These are phyloP conservation scores for Pythium guiyangense DNA, from an alignment of 352 stramenopile genomes.

Conservation along the genomic window DNA sequence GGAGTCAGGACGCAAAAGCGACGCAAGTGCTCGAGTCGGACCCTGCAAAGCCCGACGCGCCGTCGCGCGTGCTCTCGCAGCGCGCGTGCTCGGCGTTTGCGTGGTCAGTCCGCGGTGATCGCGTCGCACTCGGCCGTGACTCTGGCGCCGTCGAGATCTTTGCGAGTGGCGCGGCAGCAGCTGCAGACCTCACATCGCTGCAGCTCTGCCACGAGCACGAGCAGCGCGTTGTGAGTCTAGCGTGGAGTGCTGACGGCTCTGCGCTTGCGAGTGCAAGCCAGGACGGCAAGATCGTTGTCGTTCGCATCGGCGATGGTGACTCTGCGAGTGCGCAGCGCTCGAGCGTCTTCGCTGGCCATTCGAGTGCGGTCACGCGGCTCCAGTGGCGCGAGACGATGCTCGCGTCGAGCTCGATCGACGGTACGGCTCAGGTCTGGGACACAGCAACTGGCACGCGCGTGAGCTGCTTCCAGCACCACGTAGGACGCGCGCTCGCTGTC, in stretches of 20 bases:
- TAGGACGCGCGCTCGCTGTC: conserved; percentile 48
- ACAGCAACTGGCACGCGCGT: conserved; percentile 12
- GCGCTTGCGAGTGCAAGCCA: conserved; percentile 44
- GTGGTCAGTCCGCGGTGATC: conserved; percentile 18
- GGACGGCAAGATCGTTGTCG: conserved; percentile 56
- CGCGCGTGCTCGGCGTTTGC: conserved; percentile 22
- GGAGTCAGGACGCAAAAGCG: conserved; percentile 33
- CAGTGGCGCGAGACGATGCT: conserved; percentile 35
- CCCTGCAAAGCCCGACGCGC: conserved; percentile 19
- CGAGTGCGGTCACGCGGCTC: conserved; percentile 37
- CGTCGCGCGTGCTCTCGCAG: conserved; percentile 17
- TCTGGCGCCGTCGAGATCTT: conserved; percentile 49
- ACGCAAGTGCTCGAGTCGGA: conserved; percentile 34
- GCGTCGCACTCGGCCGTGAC: conserved; percentile 31
- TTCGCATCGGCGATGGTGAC: conserved; percentile 10
- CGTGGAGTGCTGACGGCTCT: conserved; percentile 22
- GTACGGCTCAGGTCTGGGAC: conserved; percentile 55
- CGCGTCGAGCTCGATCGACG: conserved; percentile 50
- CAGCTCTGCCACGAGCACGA: conserved; percentile 48
- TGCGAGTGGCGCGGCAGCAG: neutral
- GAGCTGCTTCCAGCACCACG: conserved; percentile 39
- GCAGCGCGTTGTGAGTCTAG: conserved; percentile 33
- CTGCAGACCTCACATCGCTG: conserved; percentile 4
- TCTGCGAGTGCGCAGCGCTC: neutral
- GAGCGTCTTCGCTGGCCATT: conserved; percentile 28